phyloP scores from a whole-genome alignment of 768 basidiomycete species.

The Lepiota brunneoincarnata region DNA sequence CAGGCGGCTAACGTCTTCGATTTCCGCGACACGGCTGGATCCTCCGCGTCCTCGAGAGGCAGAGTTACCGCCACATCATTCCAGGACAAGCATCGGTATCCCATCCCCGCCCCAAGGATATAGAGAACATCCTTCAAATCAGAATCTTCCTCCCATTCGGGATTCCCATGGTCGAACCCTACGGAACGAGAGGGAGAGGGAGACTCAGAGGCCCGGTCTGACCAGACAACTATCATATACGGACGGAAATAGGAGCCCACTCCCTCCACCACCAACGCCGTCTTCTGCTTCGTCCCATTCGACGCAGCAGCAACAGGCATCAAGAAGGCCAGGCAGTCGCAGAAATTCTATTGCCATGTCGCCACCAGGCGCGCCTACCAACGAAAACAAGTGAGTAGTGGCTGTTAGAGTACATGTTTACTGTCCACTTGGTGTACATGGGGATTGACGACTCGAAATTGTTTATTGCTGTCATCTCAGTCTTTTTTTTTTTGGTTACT shows the following conservation, averaged over 20 bases:
- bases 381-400: conserved; percentile 14
- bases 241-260: conserved; percentile 5
- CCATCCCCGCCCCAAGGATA: conserved; percentile 33
- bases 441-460: neutral
- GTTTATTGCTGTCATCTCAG: neutral
- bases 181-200: conserved; percentile 14
- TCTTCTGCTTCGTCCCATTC: conserved; percentile 5
- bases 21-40: conserved; percentile 50
- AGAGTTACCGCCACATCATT: conserved; percentile 24
- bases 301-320: conserved; percentile 5
- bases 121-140: conserved; percentile 26
- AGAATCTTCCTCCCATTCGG: conserved; percentile 16
- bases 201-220: conserved; percentile 23
- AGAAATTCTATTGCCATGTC: conserved; percentile 36
- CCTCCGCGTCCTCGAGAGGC: conserved; percentile 30
- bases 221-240: conserved; percentile 22
- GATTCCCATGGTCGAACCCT: conserved; percentile 18
- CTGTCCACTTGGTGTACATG: neutral
- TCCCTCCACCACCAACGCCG: neutral
- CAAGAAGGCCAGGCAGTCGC: conserved; percentile 27
- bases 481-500: neutral
- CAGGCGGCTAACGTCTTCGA: conserved; percentile 37
- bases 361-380: conserved; percentile 23
- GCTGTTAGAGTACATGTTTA: neutral
- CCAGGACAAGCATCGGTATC: conserved; percentile 16